Base-by-base conservation (phyloP, 352 stramenopile species). In the Lagenidium sp. region DNA sequence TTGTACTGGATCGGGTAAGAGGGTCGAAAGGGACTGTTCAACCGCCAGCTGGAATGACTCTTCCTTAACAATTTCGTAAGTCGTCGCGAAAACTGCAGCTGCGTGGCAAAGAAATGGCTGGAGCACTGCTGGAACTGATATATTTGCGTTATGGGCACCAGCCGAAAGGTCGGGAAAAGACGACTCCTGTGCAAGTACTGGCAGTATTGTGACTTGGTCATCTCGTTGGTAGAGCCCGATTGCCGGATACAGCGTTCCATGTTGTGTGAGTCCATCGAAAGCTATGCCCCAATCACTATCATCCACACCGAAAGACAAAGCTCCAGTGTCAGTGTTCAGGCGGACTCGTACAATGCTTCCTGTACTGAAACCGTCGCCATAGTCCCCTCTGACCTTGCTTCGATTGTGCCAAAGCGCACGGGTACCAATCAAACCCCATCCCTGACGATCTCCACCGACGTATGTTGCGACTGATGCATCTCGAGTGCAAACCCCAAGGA, bases 171-270 rank as follows among this genome's bases (percentile, higher is more conserved):
- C n/a, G n/a, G n/a, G n/a, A n/a, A n/a, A n/a, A n/a, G n/a, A n/a
- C n/a, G n/a, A n/a, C n/a, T n/a, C n/a, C n/a, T n/a, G n/a, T n/a
- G n/a, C n/a, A n/a, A n/a, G 69, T 8, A 89, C 67, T 12, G 76
- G 77, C 25, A 90, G 40, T 36, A 95, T 85, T 15, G 83, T 94
- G 7, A 95, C 81, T 60, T 92, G 76, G 46, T 95, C 83, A 53
- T 93, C 83, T 24, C 80, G 68, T 52, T 95, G 83, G 36, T 95
- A 95, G 29, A 95, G 51, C 21, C 81, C 83, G 47, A 95, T 90
- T 1, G 83, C 79, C 24, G 83, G 83, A 44, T 92, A 93, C 31
- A 95, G 60, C 0, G 73, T 88, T n/a, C 82, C 82, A 50, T 92
- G 78, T 44, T 95, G 81, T 8, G 79, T 90, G 28, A 95, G 60